These are phyloP conservation scores for Gynochthodes officinalis DNA, from an alignment of 257 asterid species.

Conservation along the genomic window DNA sequence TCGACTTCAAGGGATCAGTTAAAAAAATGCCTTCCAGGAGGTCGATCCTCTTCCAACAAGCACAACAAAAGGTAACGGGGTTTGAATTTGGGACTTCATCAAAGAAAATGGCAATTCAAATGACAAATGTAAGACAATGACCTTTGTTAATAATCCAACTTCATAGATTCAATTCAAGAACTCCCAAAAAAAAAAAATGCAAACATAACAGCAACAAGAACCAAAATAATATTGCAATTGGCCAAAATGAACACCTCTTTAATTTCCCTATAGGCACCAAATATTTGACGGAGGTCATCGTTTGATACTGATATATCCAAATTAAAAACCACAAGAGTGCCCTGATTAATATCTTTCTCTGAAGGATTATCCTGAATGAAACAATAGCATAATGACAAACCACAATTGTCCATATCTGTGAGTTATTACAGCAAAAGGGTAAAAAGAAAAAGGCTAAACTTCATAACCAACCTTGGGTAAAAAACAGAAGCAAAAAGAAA, in stretches of 20 bases:
- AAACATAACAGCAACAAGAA: not conserved
- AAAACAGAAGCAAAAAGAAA: no score
- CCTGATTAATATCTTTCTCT: conserved; percentile 88
- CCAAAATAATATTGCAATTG: not conserved
- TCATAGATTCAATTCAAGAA: no score
- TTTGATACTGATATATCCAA: conserved; percentile 86
- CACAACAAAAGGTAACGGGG: no score
- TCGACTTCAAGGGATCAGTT: no score
- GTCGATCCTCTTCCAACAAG: no score
- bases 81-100: no score
- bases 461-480: conserved; percentile 65
- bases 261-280: no score
- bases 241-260: conserved; percentile 61
- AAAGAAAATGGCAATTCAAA: no score
- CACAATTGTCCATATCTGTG: not conserved
- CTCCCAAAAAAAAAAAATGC: conserved; percentile 8
- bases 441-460: not conserved
- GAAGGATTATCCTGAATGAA: conserved; percentile 80
- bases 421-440: not conserved
- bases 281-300: no score
- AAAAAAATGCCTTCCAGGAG: no score
- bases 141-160: no score
- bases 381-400: conserved; percentile 3
- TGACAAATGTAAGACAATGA: no score
- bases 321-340: conserved; percentile 89